Evolutionary conservation across 768 basidiomycete species (phyloP), one percentile per base, ranked within the genome.

Genomic region (Strobilomyces dryophilus): DNA sequence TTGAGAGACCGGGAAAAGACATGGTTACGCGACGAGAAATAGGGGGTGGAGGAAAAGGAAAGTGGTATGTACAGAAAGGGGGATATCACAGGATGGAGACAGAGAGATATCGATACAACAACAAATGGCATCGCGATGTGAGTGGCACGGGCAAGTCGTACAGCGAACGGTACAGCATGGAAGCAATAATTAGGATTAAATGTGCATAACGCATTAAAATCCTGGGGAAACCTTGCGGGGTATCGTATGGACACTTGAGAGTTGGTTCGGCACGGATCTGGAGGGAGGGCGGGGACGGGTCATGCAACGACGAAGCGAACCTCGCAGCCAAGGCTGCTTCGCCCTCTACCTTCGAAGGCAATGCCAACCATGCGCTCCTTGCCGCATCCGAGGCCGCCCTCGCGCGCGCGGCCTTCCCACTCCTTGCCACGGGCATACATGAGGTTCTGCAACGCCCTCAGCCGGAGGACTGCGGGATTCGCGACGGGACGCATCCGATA

Each of bases 391-490:
- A 83, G 66, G 18, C 71, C 70, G 36, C 78, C 79, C 44, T 81
- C 80, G 24, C 74, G 68, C 39, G 70, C 75, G 12, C 73, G 69
- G 4, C 78, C 79, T 57, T 78, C 78, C 76, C 78, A 79, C 54
- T 66, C 61, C 57, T 71, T 64, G n/a, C 72, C 77, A 4, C 71
- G 68, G 55, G 70, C 69, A 59, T 61, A 73, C 63, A 79, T 73
- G 9, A 79, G 65, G 59, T 84, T 85, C 60, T 81, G 78, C 61
- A 84, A 66, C n/a, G 85, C 86, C 63, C 74, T 76, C 39, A 87
- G 62, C 4, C 84, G 72, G 47, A 87, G 71, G 54, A 79, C 73
- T 41, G 79, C 73, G 7, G 84, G 84, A 59, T 88, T 87, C 49
- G 79, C 71, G 6, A 86, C 75, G 3, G 79, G 79, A 8, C 86